Percentiles rank a stretch among this genome's conserved stretches.
Conservation (phyloP, 2,329 filamentous ascomycete genomes). For the Gaeumannomyces sp. region DNA sequence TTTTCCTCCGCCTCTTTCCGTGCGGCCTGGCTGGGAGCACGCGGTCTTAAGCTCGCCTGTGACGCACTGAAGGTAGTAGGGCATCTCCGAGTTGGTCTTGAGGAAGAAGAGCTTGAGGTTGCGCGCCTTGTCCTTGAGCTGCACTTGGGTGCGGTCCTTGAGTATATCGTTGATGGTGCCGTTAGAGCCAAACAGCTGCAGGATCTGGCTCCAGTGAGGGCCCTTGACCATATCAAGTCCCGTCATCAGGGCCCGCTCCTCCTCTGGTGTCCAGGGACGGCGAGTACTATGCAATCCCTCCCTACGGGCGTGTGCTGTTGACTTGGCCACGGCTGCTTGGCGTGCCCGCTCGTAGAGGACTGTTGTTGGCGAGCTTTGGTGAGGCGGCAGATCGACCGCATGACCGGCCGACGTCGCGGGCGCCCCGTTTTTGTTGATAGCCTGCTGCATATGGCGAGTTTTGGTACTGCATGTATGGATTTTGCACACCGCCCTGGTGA, state of each 20-base stretch:
- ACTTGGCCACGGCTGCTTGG: constrained; percentile 52
- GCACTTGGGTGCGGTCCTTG: constrained; percentile 84
- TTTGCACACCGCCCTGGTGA: constrained; percentile 6
- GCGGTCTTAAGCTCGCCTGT: constrained; percentile 84
- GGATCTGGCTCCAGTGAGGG: constrained; percentile 88
- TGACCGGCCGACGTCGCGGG: constrained; percentile 4
- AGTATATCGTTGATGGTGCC: constrained; percentile 77
- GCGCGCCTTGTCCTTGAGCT: constrained; percentile 85
- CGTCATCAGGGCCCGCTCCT: constrained; percentile 84
- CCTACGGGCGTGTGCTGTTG: constrained; percentile 46
- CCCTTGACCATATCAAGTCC: constrained; percentile 85
- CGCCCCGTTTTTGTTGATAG: constrained; percentile 15
- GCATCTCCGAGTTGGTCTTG: constrained; percentile 86
- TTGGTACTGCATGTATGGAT: constrained; percentile 11
- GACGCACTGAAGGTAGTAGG: constrained; percentile 78
- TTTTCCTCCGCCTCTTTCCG: constrained; percentile 62
- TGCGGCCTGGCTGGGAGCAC: constrained; percentile 69
- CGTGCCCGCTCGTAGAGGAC: constrained; percentile 53
- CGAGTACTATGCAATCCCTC: constrained; percentile 57
- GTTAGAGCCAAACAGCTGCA: constrained; percentile 73
- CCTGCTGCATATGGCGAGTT: constrained; percentile 9
- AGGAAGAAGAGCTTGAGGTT: constrained; percentile 89
- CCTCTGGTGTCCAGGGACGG: constrained; percentile 80
- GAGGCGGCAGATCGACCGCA: constrained; percentile 38
- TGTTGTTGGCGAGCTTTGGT: constrained; percentile 49